phyloP scores from a whole-genome alignment of 352 stramenopile species.

The Globisporangium uncinulatum region DNA sequence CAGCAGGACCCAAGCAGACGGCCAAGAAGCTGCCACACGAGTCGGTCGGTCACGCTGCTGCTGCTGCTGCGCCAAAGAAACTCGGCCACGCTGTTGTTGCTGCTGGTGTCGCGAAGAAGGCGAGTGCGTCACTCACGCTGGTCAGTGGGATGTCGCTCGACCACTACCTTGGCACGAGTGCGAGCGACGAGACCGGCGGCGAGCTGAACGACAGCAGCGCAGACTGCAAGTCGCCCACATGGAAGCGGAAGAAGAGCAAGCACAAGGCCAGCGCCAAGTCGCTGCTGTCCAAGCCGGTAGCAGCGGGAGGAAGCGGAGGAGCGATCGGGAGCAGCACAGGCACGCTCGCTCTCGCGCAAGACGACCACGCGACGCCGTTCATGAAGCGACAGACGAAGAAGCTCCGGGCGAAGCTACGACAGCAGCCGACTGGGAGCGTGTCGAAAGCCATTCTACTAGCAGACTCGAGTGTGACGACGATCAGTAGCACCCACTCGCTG shows the following conservation, averaged over 20 bases:
- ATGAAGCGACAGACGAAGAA: slow-evolving; percentile 46
- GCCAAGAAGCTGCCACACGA: slow-evolving; percentile 3
- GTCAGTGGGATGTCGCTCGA: slow-evolving; percentile 62
- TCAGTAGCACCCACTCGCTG: neutral
- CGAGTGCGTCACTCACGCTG: slow-evolving; percentile 11
- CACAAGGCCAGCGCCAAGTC: slow-evolving; percentile 14
- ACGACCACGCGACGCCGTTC: slow-evolving; percentile 33
- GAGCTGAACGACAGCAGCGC: slow-evolving; percentile 10
- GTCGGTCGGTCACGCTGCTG: neutral
- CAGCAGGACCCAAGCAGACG: neutral
- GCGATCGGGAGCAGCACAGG: slow-evolving; percentile 9
- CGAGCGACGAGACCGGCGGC: slow-evolving; percentile 3
- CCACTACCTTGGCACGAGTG: slow-evolving; percentile 42
- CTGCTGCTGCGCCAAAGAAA: slow-evolving; percentile 12
- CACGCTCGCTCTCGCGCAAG: neutral
- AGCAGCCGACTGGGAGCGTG: slow-evolving; percentile 20
- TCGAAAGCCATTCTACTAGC: slow-evolving; percentile 49
- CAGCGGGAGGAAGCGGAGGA: neutral
- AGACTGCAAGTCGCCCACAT: slow-evolving; percentile 24
- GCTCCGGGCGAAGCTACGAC: slow-evolving; percentile 25
- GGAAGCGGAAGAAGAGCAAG: slow-evolving; percentile 33
- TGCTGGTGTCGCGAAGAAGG: slow-evolving; percentile 16
- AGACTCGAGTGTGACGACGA: slow-evolving; percentile 15
- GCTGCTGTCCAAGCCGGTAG: slow-evolving; percentile 4
- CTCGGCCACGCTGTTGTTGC: slow-evolving; percentile 1